Evolutionary conservation across 2,329 filamentous ascomycete genomes (phyloP).

Genomic region (Talaromyces sp.): DNA sequence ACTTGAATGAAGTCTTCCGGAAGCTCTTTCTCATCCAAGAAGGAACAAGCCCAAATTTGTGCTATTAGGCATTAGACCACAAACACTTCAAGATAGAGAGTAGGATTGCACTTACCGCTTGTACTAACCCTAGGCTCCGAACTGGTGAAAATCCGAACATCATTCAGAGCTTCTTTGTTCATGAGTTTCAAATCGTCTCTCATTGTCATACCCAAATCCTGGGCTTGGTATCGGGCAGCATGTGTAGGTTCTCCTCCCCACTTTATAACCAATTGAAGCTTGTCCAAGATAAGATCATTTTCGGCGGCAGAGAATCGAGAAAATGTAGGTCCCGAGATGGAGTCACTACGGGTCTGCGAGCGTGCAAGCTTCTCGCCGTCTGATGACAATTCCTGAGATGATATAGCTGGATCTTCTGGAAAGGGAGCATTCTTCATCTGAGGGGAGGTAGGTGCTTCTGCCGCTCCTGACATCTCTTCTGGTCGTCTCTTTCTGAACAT

Average conservation of each 20-base stretch:
- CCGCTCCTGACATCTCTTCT: conserved; percentile 51
- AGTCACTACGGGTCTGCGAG: conserved; percentile 69
- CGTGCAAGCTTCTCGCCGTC: conserved; percentile 42
- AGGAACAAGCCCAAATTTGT: conserved; percentile 90
- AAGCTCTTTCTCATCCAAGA: conserved; percentile 82
- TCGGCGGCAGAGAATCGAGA: conserved; percentile 92
- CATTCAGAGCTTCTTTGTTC: conserved; percentile 86
- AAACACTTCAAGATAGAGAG: neutral
- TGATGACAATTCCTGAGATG: conserved; percentile 24
- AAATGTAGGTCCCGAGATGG: conserved; percentile 83
- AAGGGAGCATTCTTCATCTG: conserved; percentile 15
- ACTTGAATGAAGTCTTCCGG: conserved; percentile 83
- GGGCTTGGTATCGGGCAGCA: conserved; percentile 91
- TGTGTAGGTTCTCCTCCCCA: conserved; percentile 99
- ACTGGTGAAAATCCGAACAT: conserved; percentile 92
- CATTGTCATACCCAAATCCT: conserved; percentile 94
- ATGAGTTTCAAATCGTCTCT: conserved; percentile 89
- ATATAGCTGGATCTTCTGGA: conserved; percentile 27
- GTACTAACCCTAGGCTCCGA: conserved; percentile 93
- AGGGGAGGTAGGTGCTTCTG: conserved; percentile 18
- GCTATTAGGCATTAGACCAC: conserved; percentile 48
- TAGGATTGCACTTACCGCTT: conserved; percentile 52
- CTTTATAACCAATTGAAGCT: conserved; percentile 95
- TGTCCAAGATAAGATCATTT: conserved; percentile 89
- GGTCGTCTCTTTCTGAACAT: conserved; percentile 92